phyloP scores from a whole-genome alignment of 148 eudicot species.

The Agrostemma githago region DNA sequence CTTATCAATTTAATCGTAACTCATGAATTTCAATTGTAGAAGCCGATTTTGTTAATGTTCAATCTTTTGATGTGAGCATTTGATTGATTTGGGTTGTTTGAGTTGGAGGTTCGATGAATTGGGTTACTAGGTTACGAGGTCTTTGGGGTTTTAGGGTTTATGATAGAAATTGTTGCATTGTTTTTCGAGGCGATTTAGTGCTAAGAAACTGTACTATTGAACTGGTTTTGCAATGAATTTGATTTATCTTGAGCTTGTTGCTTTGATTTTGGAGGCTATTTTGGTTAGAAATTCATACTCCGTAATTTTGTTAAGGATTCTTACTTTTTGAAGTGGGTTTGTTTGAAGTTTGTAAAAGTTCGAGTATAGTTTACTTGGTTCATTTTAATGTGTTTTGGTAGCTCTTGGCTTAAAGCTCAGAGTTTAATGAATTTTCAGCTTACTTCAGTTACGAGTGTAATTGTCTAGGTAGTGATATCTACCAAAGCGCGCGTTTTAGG shows the following conservation, averaged over 20 bases:
- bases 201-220: background rate
- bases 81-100: background rate
- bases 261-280: background rate
- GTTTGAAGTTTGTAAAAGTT: background rate
- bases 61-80: no score
- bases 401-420: background rate
- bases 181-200: background rate
- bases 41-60: background rate
- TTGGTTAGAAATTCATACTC: background rate
- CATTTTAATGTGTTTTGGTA: background rate
- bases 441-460: background rate
- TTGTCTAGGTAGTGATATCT: background rate
- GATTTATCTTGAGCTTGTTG: background rate
- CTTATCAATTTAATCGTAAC: background rate
- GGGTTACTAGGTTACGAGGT: background rate
- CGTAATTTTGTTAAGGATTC: background rate
- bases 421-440: background rate
- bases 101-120: background rate
- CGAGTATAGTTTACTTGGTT: background rate
- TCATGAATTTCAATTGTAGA: background rate
- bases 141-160: constrained; percentile 6
- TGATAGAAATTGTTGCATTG: constrained; percentile 3
- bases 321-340: background rate
- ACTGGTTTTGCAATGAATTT: no score
- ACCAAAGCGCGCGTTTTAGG: no score